phyloP scores from a whole-genome alignment of 495 filamentous ascomycete genomes.

The Hypoxylon perforatum region DNA sequence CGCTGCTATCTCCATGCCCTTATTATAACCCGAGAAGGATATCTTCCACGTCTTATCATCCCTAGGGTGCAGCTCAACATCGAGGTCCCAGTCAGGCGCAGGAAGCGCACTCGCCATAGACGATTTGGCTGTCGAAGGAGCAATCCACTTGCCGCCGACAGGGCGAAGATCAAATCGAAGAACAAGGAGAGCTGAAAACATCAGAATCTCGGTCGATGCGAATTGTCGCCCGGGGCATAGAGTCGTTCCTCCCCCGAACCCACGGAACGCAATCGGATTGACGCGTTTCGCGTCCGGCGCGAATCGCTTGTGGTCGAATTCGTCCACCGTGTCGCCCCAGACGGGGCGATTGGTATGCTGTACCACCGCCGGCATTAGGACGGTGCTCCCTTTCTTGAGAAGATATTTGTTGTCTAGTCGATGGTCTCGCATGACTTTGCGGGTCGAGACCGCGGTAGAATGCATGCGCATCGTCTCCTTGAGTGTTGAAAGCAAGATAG shows the following conservation, averaged over 20 bases:
- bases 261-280: conserved; percentile 40
- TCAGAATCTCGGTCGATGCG: conserved; percentile 41
- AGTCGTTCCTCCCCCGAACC: conserved; percentile 42
- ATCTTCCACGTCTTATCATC: too few species aligned
- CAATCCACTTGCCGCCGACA: conserved; percentile 30
- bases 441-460: conserved; percentile 16
- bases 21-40: too few species aligned
- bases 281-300: conserved; percentile 10
- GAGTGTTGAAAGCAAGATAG: conserved; percentile 41
- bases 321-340: conserved; percentile 52
- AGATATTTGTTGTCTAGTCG: conserved; percentile 1
- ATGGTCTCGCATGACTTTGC: conserved; percentile 32
- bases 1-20: too few species aligned
- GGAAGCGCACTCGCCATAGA: too few species aligned
- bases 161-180: conserved; percentile 37
- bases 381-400: conserved; percentile 13
- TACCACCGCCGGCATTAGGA: conserved; percentile 31
- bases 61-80: too few species aligned
- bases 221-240: conserved; percentile 48
- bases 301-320: conserved; percentile 43
- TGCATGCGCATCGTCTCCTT: conserved; percentile 46
- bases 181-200: conserved; percentile 24
- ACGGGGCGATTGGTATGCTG: conserved; percentile 28
- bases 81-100: too few species aligned
- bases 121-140: conserved; percentile 17